phyloP scores from a whole-genome alignment of 768 basidiomycete genomes.

The Lyophyllum semitale region DNA sequence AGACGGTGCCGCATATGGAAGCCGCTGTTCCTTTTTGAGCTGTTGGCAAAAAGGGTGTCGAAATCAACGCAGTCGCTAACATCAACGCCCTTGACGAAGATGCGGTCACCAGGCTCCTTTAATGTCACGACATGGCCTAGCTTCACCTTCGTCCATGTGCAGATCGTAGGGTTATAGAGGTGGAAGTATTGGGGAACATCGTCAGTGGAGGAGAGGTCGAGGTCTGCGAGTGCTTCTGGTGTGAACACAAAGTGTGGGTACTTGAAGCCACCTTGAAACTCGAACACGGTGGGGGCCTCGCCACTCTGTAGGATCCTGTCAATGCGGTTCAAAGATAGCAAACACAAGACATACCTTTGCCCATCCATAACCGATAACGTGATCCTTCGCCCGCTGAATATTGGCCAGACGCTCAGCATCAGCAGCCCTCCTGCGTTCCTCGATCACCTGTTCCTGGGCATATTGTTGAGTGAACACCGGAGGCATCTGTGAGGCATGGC shows the following conservation, averaged over 20 bases:
- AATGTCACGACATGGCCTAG: slow-evolving; percentile 1
- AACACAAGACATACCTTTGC: neutral
- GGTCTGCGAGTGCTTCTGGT: neutral
- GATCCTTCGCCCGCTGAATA: neutral
- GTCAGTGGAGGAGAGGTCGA: neutral
- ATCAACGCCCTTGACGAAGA: slow-evolving; percentile 1
- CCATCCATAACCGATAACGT: slow-evolving; percentile 4
- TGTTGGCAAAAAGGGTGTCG: neutral
- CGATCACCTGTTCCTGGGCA: slow-evolving; percentile 1
- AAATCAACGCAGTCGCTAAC: neutral
- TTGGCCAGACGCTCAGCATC: neutral
- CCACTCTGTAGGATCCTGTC: neutral
- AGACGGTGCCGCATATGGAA: neutral
- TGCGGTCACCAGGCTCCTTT: neutral
- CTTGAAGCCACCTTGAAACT: slow-evolving; percentile 4
- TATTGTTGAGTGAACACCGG: slow-evolving; percentile 6
- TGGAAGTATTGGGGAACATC: neutral
- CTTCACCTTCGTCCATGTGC: slow-evolving; percentile 1
- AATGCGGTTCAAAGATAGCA: neutral
- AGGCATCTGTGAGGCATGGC: slow-evolving; percentile 8
- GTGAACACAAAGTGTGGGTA: slow-evolving; percentile 1
- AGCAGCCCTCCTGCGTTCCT: neutral
- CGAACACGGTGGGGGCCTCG: neutral
- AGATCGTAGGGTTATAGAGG: neutral
- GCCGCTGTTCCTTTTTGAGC: neutral